Conservation (phyloP, 2,329 filamentous ascomycete genomes). For the Ophiostoma sp. region DNA sequence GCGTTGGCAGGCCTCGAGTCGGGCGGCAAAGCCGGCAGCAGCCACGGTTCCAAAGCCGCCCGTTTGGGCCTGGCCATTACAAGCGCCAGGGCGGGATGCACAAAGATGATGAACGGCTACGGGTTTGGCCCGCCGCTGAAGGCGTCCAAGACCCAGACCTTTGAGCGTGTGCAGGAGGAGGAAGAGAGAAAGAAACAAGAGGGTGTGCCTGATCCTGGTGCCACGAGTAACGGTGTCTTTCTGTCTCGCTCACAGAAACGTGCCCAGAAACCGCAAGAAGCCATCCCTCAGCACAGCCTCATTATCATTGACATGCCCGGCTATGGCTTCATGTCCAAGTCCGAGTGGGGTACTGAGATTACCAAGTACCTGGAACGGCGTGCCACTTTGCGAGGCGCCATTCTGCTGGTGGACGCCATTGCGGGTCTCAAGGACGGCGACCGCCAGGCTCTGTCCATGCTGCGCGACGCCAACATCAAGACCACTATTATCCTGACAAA, state of each 20-base stretch:
- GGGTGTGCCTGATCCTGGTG: neutral
- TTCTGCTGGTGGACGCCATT: constrained; percentile 55
- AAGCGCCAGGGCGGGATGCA: constrained; percentile 53
- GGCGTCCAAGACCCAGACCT: neutral
- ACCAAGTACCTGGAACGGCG: constrained; percentile 51
- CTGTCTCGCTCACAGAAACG: constrained; percentile 30
- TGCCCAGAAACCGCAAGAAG: constrained; percentile 35
- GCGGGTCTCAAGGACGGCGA: constrained; percentile 54
- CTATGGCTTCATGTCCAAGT: constrained; percentile 40
- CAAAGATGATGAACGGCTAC: constrained; percentile 57
- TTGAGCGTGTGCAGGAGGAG: constrained; percentile 31
- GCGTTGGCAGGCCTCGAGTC: constrained; percentile 60
- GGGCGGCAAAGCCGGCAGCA: constrained; percentile 33
- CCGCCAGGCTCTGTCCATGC: constrained; percentile 47
- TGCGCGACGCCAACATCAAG: constrained; percentile 47
- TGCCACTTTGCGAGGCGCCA: constrained; percentile 50
- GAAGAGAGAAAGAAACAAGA: neutral
- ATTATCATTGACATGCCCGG: constrained; percentile 44
- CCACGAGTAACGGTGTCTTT: constrained; percentile 14
- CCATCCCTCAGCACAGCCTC: constrained; percentile 48
- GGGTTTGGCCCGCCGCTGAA: constrained; percentile 49
- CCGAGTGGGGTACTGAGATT: constrained; percentile 56
- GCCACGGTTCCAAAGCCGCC: constrained; percentile 34
- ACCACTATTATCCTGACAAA: constrained; percentile 58
- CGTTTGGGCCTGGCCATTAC: constrained; percentile 55